Base-by-base conservation (phyloP, 1,284 basidiomycete genomes). In the Cryptococcus sp. region DNA sequence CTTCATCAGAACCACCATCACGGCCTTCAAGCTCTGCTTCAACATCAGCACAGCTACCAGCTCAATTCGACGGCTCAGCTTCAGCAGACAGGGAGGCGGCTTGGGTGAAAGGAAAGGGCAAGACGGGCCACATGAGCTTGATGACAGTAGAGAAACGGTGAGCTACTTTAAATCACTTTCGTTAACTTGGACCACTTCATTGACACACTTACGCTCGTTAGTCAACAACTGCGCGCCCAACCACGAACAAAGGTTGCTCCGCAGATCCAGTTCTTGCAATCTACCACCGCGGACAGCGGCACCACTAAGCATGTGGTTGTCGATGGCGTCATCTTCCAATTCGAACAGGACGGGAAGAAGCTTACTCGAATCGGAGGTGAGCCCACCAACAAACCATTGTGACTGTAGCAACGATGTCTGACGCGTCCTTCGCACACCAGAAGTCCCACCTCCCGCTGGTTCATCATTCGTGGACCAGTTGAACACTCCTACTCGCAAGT, bases 321-420 rank as follows among this genome's bases (percentile, higher is more conserved):
- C 19, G 81, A 83, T 62, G 81, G 81, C 10, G 77, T 81, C 42
- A 73, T 79, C 16, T 83, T 81, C 59, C 77, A 82, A 54, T 83
- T 82, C 60, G 81, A 81, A 52, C 71, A 79, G 49, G 79, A 75
- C 6, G 82, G 82, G 3, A 75, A 72, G 47, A 81, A 81, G 66
- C 70, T 83, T n/a, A 76, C 77, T 25, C 73, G 81, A 49, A 77
- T 78, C 15, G 75, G 69, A 53, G 71, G 75, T 78, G 39, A 59
- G 73, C 39, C n/a, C 7, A 45, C 6, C 57, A 27, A 17, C 7
- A n/a, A 31, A n/a, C 23, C 42, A 23, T 42, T 15, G 16, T 25
- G 16, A 20, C 17, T 42, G 2, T 45, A 40, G 19, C 16, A 17
- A 22, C 7, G 27, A 49, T 27, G 17, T 45, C 45, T 57, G 45